Base-by-base conservation (phyloP, 345 rosid species). In the Salix caprea region DNA sequence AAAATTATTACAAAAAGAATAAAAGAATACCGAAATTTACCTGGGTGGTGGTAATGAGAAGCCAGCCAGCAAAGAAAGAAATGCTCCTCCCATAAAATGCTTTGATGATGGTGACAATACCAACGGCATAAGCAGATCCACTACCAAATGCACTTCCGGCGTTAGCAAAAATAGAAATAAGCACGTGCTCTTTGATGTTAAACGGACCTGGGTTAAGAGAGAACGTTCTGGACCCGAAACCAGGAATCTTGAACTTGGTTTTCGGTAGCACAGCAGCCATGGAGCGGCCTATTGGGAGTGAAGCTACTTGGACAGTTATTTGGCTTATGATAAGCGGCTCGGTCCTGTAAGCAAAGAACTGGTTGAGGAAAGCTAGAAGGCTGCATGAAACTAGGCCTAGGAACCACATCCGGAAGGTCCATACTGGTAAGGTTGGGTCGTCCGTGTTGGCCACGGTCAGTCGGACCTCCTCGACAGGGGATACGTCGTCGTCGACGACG, bases 381-480 rank as follows among this genome's bases (percentile, higher is more conserved):
- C 81, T 78, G 40, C 98, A 94, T 6, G 96, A 90, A 6, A 88
- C 2, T 7, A 94, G 71, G 30, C 98, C 97, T 74, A 94, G 69
- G 79, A 87, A 82, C 97, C 97, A 94, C 96, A 92, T 90, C 71
- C 98, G 83, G 76, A 92, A 94, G 19, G 98, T 94, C 96, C 97
- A 92, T 32, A 92, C 92, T 2, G 98, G 93, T 26, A 89, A 88
- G 34, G 87, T 84, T 0, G 90, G 91, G 70, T 94, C 96, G 81
- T 92, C 98, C 39, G 92, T 82, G 89, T 87, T 90, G 71, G 85
- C 74, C 6, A 94, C 98, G 15, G 94, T 92, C 48, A 94, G 79
- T 34, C 94, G 87, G 79, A 94, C 98, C 80, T 94, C 78, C 77
- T 94, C 98, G 10, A 92, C 81, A 3, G 97, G 96, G 0, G 93